A percentile compares a stretch with the other conserved stretches of the same genome.
Evolutionary conservation across 2,329 filamentous ascomycete genomes (phyloP).

Genomic region (Aspergillus ustus): DNA sequence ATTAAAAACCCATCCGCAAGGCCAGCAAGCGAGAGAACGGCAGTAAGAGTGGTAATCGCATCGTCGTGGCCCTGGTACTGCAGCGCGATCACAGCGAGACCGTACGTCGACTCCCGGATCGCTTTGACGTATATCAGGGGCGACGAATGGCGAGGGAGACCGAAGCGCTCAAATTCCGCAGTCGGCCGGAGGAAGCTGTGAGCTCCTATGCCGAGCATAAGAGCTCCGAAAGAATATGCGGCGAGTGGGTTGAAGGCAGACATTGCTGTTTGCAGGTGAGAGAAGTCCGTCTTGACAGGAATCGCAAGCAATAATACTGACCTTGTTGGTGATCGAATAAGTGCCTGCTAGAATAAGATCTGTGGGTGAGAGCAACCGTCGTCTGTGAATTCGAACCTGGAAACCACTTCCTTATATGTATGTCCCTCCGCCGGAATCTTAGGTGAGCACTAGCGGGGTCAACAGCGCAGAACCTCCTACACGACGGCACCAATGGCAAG

Average conservation of each 20-base stretch:
- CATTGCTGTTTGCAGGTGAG: background rate
- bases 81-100: constrained; percentile 17
- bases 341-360: background rate
- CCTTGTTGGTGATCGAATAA: background rate
- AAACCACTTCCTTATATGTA: too few relatives aligned
- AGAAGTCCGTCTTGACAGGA: background rate
- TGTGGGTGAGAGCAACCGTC: too few relatives aligned
- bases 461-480: too few relatives aligned
- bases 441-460: too few relatives aligned
- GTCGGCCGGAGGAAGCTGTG: background rate
- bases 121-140: constrained; percentile 25
- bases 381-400: too few relatives aligned
- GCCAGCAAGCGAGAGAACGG: constrained; percentile 12
- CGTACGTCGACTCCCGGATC: constrained; percentile 25
- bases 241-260: background rate
- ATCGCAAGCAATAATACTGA: background rate
- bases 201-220: background rate
- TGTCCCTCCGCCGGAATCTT: too few relatives aligned
- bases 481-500: too few relatives aligned
- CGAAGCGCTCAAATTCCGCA: background rate
- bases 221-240: background rate
- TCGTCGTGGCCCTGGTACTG: constrained; percentile 19
- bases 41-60: constrained; percentile 18
- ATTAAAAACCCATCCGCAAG: constrained; percentile 21
- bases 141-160: constrained; percentile 1